Conservation (phyloP, 805 yeast genomes). For the Candida railenensis region DNA sequence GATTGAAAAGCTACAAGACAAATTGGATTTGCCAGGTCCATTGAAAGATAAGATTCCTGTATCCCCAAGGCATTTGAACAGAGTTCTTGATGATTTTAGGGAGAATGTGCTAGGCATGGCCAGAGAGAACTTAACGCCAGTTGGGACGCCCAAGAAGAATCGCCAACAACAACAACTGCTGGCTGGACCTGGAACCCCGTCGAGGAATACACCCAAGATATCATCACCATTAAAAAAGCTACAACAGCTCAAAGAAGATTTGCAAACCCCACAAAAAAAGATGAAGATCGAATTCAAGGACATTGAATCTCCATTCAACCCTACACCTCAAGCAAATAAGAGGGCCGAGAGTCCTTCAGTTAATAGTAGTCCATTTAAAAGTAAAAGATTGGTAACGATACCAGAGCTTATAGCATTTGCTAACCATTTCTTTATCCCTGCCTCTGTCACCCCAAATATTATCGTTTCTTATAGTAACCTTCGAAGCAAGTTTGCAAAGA, state of each 20-base stretch:
- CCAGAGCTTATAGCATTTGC: slow-evolving; percentile 47
- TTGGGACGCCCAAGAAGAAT: slow-evolving; percentile 17
- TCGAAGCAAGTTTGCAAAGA: slow-evolving; percentile 48
- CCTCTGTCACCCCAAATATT: slow-evolving; percentile 48
- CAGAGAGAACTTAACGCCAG: slow-evolving; percentile 11
- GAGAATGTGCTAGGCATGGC: slow-evolving; percentile 26
- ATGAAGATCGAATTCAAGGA: slow-evolving; percentile 13
- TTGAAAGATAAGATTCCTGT: slow-evolving; percentile 54
- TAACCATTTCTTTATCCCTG: slow-evolving; percentile 63
- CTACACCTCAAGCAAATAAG: slow-evolving; percentile 9
- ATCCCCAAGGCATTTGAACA: slow-evolving; percentile 43
- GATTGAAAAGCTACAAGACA: slow-evolving; percentile 45
- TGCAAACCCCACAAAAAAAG: slow-evolving; percentile 10
- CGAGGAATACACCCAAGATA: slow-evolving; percentile 28
- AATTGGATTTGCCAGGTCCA: slow-evolving; percentile 49
- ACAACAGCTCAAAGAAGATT: slow-evolving; percentile 22
- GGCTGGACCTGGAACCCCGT: slow-evolving; percentile 17
- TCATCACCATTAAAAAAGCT: slow-evolving; percentile 39
- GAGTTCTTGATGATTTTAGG: slow-evolving; percentile 47
- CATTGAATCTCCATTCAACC: slow-evolving; percentile 27
- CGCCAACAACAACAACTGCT: no score
- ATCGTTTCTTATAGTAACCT: slow-evolving; percentile 50
- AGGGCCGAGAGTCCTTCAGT: slow-evolving; percentile 7
- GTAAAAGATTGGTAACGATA: slow-evolving; percentile 25
- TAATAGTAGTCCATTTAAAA: slow-evolving; percentile 9